Conservation (phyloP, 2,329 filamentous ascomycete species). For the Aureobasidium namibiae region DNA sequence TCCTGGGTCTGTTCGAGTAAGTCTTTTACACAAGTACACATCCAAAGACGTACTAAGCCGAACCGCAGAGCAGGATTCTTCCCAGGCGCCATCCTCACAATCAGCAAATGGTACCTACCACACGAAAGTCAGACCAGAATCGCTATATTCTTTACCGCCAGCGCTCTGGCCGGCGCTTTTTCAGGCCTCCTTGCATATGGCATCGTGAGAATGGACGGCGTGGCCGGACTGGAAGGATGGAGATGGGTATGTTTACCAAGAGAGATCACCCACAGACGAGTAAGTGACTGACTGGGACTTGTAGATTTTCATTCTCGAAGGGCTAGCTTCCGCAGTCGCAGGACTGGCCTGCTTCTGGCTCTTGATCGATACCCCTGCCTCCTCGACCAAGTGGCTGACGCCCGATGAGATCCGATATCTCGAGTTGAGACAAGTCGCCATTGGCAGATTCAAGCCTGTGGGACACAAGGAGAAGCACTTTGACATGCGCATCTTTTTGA, state of each 20-base stretch:
- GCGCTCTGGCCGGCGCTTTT: constrained; percentile 19
- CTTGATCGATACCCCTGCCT: constrained; percentile 73
- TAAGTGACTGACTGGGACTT: constrained; percentile 43
- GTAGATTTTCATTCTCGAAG: constrained; percentile 46
- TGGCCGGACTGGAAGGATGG: constrained; percentile 37
- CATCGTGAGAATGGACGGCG: constrained; percentile 34
- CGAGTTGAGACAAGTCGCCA: constrained; percentile 56
- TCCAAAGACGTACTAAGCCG: constrained; percentile 12
- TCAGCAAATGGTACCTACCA: constrained; percentile 13
- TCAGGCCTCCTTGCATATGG: constrained; percentile 20
- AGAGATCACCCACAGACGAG: too few relatives aligned
- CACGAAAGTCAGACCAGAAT: constrained; percentile 18
- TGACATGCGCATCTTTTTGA: constrained; percentile 57
- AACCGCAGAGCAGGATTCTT: constrained; percentile 36
- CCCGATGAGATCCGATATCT: constrained; percentile 51
- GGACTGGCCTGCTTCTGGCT: constrained; percentile 65
- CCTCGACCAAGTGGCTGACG: constrained; percentile 59
- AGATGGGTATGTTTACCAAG: constrained; percentile 51
- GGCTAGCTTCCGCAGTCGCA: constrained; percentile 59
- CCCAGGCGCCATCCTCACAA: constrained; percentile 53
- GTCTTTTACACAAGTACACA: background rate
- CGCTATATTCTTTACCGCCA: constrained; percentile 19
- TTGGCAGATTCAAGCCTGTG: constrained; percentile 57
- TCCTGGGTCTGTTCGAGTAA: constrained; percentile 57
- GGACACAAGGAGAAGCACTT: background rate